A percentile compares a stretch with the other conserved stretches of the same genome.
Evolutionary conservation across 192 early-diverging fungal species (phyloP).

Genomic region (Entomortierella lignicola): DNA sequence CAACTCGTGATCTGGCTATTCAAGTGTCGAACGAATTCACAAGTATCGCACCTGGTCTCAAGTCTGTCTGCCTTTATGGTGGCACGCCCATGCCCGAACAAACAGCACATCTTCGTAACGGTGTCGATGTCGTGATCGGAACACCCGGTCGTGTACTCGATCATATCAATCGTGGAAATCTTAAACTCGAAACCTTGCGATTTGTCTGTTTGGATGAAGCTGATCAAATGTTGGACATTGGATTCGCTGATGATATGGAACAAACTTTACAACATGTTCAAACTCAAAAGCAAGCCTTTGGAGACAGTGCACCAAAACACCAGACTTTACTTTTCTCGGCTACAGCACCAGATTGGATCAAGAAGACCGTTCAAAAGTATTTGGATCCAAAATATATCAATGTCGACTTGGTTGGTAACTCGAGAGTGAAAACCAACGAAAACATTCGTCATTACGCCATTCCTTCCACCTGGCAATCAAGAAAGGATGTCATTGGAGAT

Average conservation of each 20-base stretch:
- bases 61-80: conserved; percentile 85
- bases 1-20: conserved; percentile 90
- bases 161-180: conserved; percentile 83
- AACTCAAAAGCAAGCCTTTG: conserved; percentile 77
- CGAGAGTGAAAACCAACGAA: conserved; percentile 90
- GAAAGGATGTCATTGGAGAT: conserved; percentile 93
- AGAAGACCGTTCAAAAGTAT: conserved; percentile 69
- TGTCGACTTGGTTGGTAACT: conserved; percentile 85
- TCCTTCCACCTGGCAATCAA: conserved; percentile 88
- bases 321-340: conserved; percentile 88
- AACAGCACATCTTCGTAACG: conserved; percentile 79
- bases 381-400: conserved; percentile 72
- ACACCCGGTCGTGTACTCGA: conserved; percentile 87
- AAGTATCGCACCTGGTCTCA: conserved; percentile 72
- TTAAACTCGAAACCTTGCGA: conserved; percentile 71
- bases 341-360: conserved; percentile 86
- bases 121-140: conserved; percentile 82
- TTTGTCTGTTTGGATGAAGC: conserved; percentile 84
- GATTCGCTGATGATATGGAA: conserved; percentile 87
- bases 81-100: conserved; percentile 90
- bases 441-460: conserved; percentile 89
- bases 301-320: conserved; percentile 51
- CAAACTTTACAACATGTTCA: conserved; percentile 77
- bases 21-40: conserved; percentile 87
- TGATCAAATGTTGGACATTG: conserved; percentile 86